Evolutionary conservation across 192 early-diverging fungal genomes (phyloP).

Genomic region (Coemansia sp.): DNA sequence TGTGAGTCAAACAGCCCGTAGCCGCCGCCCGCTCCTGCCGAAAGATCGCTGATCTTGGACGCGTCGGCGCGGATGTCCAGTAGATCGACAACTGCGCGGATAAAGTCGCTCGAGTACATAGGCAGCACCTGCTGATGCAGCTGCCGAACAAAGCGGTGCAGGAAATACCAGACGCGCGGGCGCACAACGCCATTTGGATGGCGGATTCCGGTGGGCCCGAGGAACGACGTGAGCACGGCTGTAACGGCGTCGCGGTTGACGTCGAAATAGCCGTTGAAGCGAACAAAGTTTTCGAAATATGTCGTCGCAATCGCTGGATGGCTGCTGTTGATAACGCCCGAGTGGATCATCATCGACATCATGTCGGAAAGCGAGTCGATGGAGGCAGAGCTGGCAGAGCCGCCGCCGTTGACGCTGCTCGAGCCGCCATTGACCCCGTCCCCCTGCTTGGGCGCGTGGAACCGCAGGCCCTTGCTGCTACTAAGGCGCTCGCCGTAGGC

Average conservation of each 20-base stretch:
- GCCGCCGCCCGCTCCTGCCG: constrained; percentile 10
- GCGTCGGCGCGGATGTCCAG: constrained; percentile 67
- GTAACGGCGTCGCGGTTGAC: constrained; percentile 31
- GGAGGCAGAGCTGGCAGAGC: constrained; percentile 2
- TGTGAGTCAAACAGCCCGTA: constrained; percentile 73
- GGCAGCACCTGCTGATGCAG: constrained; percentile 48
- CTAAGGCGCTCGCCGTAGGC: constrained; percentile 51
- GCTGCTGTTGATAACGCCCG: constrained; percentile 25
- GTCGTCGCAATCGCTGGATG: constrained; percentile 41
- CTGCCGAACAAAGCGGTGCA: constrained; percentile 76
- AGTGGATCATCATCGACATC: constrained; percentile 52
- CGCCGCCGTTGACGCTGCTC: neutral
- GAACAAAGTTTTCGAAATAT: constrained; percentile 48
- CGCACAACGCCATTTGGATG: constrained; percentile 68
- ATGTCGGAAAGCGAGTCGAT: constrained; percentile 37
- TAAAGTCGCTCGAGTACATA: constrained; percentile 50
- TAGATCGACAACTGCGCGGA: constrained; percentile 57
- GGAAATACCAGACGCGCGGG: constrained; percentile 81
- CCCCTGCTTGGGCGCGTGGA: constrained; percentile 22
- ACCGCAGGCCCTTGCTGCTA: constrained; percentile 47
- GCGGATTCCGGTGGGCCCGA: constrained; percentile 65
- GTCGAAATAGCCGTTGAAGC: constrained; percentile 51
- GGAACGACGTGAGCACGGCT: constrained; percentile 41
- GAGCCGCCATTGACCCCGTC: constrained; percentile 24
- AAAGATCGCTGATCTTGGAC: constrained; percentile 22